Base-by-base conservation (phyloP, 1,284 basidiomycete species). In the Amylostereum chailletii region DNA sequence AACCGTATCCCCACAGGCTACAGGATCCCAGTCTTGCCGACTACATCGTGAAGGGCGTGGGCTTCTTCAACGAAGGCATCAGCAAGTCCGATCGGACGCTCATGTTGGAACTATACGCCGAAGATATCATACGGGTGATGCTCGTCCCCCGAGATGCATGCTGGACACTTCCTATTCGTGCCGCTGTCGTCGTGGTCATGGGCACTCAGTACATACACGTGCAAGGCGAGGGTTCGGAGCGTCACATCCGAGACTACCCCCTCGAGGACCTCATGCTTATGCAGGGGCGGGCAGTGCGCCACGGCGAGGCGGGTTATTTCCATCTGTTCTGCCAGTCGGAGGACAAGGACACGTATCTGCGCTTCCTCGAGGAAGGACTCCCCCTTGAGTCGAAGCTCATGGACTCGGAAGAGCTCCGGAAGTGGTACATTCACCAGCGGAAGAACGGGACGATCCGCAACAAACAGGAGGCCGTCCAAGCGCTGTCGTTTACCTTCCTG, bases 311-410 rank as follows among this genome's bases (percentile, higher is more conserved):
- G 19, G 92, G 90, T 0, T 76, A 75, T 53, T 95, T 91, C 70
- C 76, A 86, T 59, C 67, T 98, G 52, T 87, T 98, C 68, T 94
- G 93, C 64, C 90, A 94, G 62, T 72, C 83, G 30, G 90, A 96
- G 64, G 76, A 83, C 48, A 76, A 82, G 58, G 85, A 90, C 58
- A 83, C 84, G 8, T 85, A 91, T 59, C 76, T 79, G 42, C 83
- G 86, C 27, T 90, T 94, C 70, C 68, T 99, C 51, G 80, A 83
- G 44, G 83, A 91, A 33, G 96, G 96, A 5, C 70, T 96, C 26
- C 90, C 93, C 0, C 70, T 98, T 30, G 95, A 98, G 67, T 97
- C 94, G 1, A 71, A 72, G 30, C 65, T 97, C 10, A 67, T 83
- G 36, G 79, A 82, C 48, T 72, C 74, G 29, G 63, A 70, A 4